These are phyloP conservation scores for Penicillium chermesinum DNA, from an alignment of 495 filamentous ascomycete species.

Conservation along the genomic window DNA sequence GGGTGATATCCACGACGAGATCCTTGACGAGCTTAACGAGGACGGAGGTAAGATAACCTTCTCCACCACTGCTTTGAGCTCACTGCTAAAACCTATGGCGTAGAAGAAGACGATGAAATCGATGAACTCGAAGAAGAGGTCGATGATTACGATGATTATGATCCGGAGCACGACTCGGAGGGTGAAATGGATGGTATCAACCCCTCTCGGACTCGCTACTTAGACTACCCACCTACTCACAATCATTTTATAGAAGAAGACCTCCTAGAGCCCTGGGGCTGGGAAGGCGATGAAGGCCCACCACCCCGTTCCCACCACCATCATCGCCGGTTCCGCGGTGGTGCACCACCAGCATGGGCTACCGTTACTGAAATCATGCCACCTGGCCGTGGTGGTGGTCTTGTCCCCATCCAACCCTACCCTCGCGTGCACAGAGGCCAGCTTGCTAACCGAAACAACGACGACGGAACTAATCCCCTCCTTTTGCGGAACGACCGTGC, in stretches of 20 bases:
- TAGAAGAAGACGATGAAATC: slow-evolving; percentile 48
- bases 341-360: slow-evolving; percentile 36
- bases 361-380: slow-evolving; percentile 42
- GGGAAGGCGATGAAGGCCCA: slow-evolving; percentile 48
- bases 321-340: slow-evolving; percentile 41
- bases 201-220: neutral
- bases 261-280: slow-evolving; percentile 50
- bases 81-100: neutral
- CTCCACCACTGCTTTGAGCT: neutral
- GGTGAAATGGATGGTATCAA: slow-evolving; percentile 39
- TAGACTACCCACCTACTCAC: slow-evolving; percentile 7
- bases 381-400: slow-evolving; percentile 31
- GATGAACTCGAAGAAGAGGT: slow-evolving; percentile 46
- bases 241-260: slow-evolving; percentile 41
- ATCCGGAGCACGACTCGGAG: slow-evolving; percentile 38
- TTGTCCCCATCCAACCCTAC: slow-evolving; percentile 47
- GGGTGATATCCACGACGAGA: slow-evolving; percentile 40
- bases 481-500: slow-evolving; percentile 45
- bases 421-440: slow-evolving; percentile 49
- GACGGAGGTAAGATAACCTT: slow-evolving; percentile 56
- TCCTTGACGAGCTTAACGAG: slow-evolving; percentile 64
- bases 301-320: slow-evolving; percentile 44
- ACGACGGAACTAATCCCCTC: slow-evolving; percentile 81
- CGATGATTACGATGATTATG: slow-evolving; percentile 44
- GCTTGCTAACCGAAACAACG: slow-evolving; percentile 45